These are phyloP conservation scores for Eimeria acervulina DNA, from an alignment of 169 alveolate species.

Conservation along the genomic window DNA sequence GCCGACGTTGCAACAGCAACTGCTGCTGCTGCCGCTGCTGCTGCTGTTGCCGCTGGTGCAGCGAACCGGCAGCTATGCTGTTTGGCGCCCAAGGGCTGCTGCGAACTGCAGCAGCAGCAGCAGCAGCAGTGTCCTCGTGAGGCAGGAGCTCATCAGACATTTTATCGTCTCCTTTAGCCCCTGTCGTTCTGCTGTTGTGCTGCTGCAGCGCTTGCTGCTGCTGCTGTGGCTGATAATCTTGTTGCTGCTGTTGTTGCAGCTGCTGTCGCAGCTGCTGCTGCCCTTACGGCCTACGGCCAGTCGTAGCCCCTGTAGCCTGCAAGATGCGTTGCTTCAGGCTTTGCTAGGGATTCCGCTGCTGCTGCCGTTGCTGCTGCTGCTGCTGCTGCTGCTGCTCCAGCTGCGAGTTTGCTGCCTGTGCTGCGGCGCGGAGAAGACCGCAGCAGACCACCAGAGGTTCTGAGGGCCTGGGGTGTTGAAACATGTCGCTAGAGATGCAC, in stretches of 20 bases:
- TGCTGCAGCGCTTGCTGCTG: neutral
- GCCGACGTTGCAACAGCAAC: neutral
- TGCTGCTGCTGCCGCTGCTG: conserved; percentile 48
- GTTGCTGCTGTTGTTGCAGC: neutral
- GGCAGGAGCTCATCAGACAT: conserved; percentile 16
- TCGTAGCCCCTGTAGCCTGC: no score
- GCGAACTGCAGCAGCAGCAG: conserved; percentile 27
- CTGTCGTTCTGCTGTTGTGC: neutral
- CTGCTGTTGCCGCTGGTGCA: conserved; percentile 52
- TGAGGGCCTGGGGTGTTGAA: no score
- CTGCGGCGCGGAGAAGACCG: no score
- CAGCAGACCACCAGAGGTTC: no score
- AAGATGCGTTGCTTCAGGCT: no score
- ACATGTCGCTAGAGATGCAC: no score
- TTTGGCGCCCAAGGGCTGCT: conserved; percentile 38
- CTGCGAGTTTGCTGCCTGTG: no score
- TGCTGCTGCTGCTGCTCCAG: no score
- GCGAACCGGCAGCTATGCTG: neutral
- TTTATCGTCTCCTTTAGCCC: neutral
- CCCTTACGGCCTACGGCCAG: no score
- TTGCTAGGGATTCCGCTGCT: no score
- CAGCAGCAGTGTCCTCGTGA: conserved; percentile 26
- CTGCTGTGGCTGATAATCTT: neutral
- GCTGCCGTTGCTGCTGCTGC: no score
- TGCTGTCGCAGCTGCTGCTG: neutral